phyloP scores from a whole-genome alignment of 768 basidiomycete species.

The Phanerochaete carnosa region DNA sequence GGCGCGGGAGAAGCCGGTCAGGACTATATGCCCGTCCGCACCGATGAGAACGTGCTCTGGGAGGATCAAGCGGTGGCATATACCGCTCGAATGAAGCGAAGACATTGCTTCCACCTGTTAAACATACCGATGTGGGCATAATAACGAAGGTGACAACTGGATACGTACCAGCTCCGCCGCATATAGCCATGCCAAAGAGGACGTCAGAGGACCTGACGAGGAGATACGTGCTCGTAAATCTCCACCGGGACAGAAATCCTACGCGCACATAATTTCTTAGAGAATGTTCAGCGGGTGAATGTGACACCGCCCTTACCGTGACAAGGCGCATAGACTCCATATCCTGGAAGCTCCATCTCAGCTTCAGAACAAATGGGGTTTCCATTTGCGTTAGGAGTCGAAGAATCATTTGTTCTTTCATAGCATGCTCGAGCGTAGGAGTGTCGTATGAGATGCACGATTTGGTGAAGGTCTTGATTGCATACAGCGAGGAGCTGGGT shows the following conservation, averaged over 20 bases:
- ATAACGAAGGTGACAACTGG: not conserved
- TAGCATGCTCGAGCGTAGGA: slow-evolving; percentile 7
- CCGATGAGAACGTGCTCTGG: slow-evolving; percentile 45
- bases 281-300: not conserved
- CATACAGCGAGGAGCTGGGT: slow-evolving; percentile 1
- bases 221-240: slow-evolving; percentile 29
- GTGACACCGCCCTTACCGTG: slow-evolving; percentile 28
- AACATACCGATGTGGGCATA: not conserved
- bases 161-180: slow-evolving; percentile 46
- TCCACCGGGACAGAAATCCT: slow-evolving; percentile 35
- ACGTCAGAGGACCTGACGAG: slow-evolving; percentile 30
- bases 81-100: slow-evolving; percentile 40
- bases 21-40: slow-evolving; percentile 41
- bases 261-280: not conserved
- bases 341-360: slow-evolving; percentile 41
- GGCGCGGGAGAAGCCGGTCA: slow-evolving; percentile 41
- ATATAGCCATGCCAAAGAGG: slow-evolving; percentile 38
- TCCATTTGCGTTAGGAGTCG: slow-evolving; percentile 32
- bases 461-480: slow-evolving; percentile 10
- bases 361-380: slow-evolving; percentile 35
- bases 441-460: slow-evolving; percentile 11
- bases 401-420: slow-evolving; percentile 33
- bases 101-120: slow-evolving; percentile 37
- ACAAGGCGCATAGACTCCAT: slow-evolving; percentile 36
- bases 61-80: slow-evolving; percentile 44